A percentile compares a stretch with the other conserved stretches of the same genome.
These are phyloP conservation scores for Boletellus emodensis DNA, from an alignment of 768 basidiomycete species.

Conservation along the genomic window DNA sequence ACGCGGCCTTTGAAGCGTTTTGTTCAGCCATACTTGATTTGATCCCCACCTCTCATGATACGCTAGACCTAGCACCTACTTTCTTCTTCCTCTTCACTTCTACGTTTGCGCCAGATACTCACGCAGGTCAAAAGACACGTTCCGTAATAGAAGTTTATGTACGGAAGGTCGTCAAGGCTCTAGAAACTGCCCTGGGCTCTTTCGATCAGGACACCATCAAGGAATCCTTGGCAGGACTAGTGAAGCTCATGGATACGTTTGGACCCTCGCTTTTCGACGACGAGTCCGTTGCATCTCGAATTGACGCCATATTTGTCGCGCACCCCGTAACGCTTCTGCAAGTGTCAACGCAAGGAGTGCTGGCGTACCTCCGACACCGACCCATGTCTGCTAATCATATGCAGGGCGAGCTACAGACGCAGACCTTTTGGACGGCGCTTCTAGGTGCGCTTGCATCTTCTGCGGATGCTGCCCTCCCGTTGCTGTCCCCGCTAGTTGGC, in stretches of 20 bases:
- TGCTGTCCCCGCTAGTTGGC: slow-evolving; percentile 41
- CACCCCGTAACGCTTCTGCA: slow-evolving; percentile 40
- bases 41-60: background rate
- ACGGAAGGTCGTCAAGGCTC: slow-evolving; percentile 22
- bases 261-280: slow-evolving; percentile 48
- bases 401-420: slow-evolving; percentile 10
- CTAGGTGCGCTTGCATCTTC: slow-evolving; percentile 39
- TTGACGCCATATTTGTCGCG: slow-evolving; percentile 42
- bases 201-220: slow-evolving; percentile 1
- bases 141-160: slow-evolving; percentile 15
- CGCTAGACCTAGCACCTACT: slow-evolving; percentile 36
- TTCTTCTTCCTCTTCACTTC: slow-evolving; percentile 45
- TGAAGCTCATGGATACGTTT: slow-evolving; percentile 49
- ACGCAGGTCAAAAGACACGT: slow-evolving; percentile 10
- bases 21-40: slow-evolving; percentile 12
- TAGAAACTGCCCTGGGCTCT: slow-evolving; percentile 13
- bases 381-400: slow-evolving; percentile 5
- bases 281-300: slow-evolving; percentile 34
- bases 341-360: slow-evolving; percentile 41
- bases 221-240: slow-evolving; percentile 28
- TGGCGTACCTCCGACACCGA: slow-evolving; percentile 45
- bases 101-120: slow-evolving; percentile 26
- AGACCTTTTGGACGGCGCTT: slow-evolving; percentile 29
- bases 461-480: slow-evolving; percentile 29
- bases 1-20: slow-evolving; percentile 46